phyloP scores from a whole-genome alignment of 768 basidiomycete genomes.

The Collybia sordida region DNA sequence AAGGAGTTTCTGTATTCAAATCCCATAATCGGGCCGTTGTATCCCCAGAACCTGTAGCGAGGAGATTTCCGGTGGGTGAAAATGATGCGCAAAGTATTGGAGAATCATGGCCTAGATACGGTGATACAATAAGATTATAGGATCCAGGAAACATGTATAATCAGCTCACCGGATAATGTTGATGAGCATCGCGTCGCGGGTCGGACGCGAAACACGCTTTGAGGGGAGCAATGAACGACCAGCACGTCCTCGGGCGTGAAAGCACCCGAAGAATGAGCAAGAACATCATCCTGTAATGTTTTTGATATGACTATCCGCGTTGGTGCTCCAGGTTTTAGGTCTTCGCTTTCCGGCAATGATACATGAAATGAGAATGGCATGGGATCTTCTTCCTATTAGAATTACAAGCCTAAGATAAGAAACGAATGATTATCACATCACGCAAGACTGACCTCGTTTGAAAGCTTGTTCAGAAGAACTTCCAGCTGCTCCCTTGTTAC shows the following conservation, averaged over 20 bases:
- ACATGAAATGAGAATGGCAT: slow-evolving; percentile 93
- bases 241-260: slow-evolving; percentile 89
- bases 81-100: slow-evolving; percentile 95
- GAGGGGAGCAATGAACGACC: slow-evolving; percentile 87
- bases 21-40: slow-evolving; percentile 94
- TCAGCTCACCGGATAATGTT: slow-evolving; percentile 72
- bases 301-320: slow-evolving; percentile 82
- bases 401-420: slow-evolving; percentile 12
- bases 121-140: slow-evolving; percentile 6
- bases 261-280: slow-evolving; percentile 66
- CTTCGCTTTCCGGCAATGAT: slow-evolving; percentile 57
- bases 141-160: not conserved
- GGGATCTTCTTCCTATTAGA: slow-evolving; percentile 74
- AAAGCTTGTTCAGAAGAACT: slow-evolving; percentile 84
- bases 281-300: slow-evolving; percentile 80
- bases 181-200: slow-evolving; percentile 94
- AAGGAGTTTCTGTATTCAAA: slow-evolving; percentile 88
- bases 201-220: slow-evolving; percentile 92
- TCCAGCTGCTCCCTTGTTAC: slow-evolving; percentile 83
- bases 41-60: slow-evolving; percentile 96
- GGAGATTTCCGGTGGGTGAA: slow-evolving; percentile 87
- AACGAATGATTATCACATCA: slow-evolving; percentile 5
- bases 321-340: slow-evolving; percentile 50
- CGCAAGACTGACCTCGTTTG: slow-evolving; percentile 56
- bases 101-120: slow-evolving; percentile 72